phyloP scores from a whole-genome alignment of 2,329 filamentous ascomycete species.

The Pestalotiopsis sp. region DNA sequence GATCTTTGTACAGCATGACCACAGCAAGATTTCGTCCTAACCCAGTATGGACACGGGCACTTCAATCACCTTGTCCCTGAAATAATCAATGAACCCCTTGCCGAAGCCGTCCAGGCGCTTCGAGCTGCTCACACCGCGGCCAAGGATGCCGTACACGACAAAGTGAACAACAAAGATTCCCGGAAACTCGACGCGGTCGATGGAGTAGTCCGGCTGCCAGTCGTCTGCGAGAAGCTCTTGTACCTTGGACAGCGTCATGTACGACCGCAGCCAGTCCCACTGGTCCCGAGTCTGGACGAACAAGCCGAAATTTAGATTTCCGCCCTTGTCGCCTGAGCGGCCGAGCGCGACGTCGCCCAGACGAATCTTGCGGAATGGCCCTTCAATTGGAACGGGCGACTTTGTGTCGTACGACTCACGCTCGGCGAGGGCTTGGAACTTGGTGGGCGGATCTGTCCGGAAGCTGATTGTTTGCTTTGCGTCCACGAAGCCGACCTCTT shows the following conservation, averaged over 20 bases:
- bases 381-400: neutral
- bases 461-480: neutral
- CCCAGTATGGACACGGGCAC: neutral
- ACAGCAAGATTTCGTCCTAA: too few species aligned
- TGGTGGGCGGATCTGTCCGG: neutral
- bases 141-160: conserved; percentile 41
- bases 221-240: conserved; percentile 37
- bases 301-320: conserved; percentile 20
- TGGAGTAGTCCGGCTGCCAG: conserved; percentile 33
- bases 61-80: neutral
- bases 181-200: conserved; percentile 41
- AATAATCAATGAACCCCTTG: conserved; percentile 39
- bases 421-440: neutral
- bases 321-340: conserved; percentile 19
- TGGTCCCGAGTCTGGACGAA: conserved; percentile 24
- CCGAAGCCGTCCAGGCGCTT: conserved; percentile 42
- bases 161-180: conserved; percentile 40
- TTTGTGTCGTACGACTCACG: neutral
- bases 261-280: conserved; percentile 35
- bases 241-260: conserved; percentile 34
- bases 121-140: conserved; percentile 40
- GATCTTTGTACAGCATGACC: too few species aligned
- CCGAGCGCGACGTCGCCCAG: conserved; percentile 17
- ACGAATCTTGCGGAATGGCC: neutral
- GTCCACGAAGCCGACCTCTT: neutral